Evolutionary conservation across 495 filamentous ascomycete species (phyloP), one percentile per base, ranked within the genome.

Genomic region (Letharia lupina): DNA sequence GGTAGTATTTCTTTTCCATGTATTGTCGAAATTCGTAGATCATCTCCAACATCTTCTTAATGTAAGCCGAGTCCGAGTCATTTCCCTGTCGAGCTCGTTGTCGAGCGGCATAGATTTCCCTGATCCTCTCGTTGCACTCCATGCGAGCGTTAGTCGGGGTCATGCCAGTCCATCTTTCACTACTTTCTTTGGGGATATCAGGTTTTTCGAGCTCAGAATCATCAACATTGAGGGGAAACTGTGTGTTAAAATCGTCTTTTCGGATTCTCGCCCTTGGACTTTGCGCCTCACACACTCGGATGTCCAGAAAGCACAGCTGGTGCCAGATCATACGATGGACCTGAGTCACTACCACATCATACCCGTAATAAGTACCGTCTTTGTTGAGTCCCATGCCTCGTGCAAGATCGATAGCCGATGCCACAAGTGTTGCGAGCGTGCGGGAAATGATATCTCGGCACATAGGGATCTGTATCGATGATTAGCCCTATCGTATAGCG

Each of bases 261-360:
- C 87, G 83, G 61, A 91, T 89, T 63, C 81, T 77, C 5, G 82
- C 85, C 59, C 78, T 84, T 40, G 88, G 89, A 0, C 89, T 90
- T 67, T 90, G 87, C 18, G 87, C 83, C 73, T 93, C 89, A 66
- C 87, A 89, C 4, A 89, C 87, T 57, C 87, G 81, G 56, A 90
- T 84, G 73, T 94, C 90, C 13, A 94, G 78, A 67, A 89, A 84
- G 72, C 85, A 90, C 18, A 93, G 75, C 67, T 86, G 82, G 73
- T 89, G 87, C 90, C 90, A 93, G 20, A 89, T 79, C 12, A 91
- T 71, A n/a, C 90, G 84, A 8, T 90, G 84, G 48, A 91, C 80
- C 57, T 92, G 88, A 8, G 84, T 83, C 67, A 91, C 89, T 9
- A 89, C 78, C 2, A 89, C 81, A 42, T 78, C 81, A 42, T 88